phyloP scores from a whole-genome alignment of 208 protist species.

The Acanthamoeba triangularis region DNA sequence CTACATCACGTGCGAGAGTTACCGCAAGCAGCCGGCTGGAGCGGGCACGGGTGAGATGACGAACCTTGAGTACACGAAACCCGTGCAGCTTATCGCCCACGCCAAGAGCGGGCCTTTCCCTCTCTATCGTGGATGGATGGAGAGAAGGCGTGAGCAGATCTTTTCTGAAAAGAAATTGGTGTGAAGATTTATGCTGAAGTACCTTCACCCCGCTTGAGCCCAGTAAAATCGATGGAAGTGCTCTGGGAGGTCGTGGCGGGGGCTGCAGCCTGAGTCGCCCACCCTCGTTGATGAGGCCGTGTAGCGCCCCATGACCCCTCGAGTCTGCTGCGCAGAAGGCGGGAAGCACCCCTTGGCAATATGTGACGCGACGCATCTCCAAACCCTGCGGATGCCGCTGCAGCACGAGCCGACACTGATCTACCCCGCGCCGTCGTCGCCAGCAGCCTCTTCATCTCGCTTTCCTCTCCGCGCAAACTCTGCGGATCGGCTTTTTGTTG shows the following conservation, averaged over 20 bases:
- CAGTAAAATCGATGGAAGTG: not conserved
- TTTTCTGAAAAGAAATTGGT: not conserved
- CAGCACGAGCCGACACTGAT: not conserved
- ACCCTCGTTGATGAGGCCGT: not conserved
- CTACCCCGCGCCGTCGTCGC: not conserved
- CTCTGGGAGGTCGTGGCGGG: not conserved
- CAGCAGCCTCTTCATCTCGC: constrained; percentile 1
- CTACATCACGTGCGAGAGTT: constrained; percentile 21
- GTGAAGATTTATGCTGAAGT: not conserved
- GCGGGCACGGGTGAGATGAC: too few relatives aligned
- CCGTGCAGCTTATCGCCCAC: constrained; percentile 23
- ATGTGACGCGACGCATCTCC: not conserved
- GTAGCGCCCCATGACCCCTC: not conserved
- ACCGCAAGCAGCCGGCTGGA: too few relatives aligned
- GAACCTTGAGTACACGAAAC: constrained; percentile 10
- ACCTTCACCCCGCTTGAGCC: not conserved
- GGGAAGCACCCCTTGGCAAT: not conserved
- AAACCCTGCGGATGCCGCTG: not conserved
- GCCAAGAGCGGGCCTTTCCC: not conserved
- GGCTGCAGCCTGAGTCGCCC: not conserved
- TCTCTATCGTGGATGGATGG: not conserved
- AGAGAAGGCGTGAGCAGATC: not conserved
- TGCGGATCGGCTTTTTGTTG: not conserved
- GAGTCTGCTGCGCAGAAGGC: not conserved
- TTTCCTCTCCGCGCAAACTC: not conserved